Conservation (phyloP, 352 stramenopile genomes). For the Achlya hypogyna region DNA sequence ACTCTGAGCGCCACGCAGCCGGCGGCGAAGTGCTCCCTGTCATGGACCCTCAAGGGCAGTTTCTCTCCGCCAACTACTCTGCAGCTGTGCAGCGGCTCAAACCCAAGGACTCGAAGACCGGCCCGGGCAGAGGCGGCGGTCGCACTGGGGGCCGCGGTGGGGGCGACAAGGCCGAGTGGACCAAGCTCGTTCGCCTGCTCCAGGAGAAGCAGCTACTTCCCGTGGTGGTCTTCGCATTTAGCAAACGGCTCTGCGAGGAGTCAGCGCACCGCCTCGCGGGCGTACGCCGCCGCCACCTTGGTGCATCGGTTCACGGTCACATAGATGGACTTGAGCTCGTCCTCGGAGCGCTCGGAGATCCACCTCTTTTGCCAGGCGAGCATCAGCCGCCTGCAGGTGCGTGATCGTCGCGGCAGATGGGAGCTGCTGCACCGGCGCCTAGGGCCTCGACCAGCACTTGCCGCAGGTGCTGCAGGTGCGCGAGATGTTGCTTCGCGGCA, state of each 20-base stretch:
- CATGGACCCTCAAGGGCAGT: neutral
- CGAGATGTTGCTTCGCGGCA: conserved; percentile 94
- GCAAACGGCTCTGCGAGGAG: conserved; percentile 76
- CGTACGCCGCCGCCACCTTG: neutral
- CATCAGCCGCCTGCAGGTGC: conserved; percentile 54
- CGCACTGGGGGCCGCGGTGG: neutral
- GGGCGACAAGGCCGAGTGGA: conserved; percentile 79
- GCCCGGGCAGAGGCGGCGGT: neutral
- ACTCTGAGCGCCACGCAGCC: neutral
- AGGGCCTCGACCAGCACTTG: conserved; percentile 29
- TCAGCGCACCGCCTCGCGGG: conserved; percentile 35
- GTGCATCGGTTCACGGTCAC: conserved; percentile 25
- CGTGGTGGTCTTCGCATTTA: conserved; percentile 92
- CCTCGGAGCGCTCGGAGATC: conserved; percentile 72
- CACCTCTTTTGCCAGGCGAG: conserved; percentile 70
- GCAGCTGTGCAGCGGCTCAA: conserved; percentile 46
- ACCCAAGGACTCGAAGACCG: conserved; percentile 15
- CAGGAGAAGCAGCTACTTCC: conserved; percentile 90
- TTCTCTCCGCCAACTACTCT: conserved; percentile 24
- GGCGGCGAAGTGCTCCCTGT: conserved; percentile 12
- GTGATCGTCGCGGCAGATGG: neutral
- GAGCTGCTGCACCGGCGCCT: neutral
- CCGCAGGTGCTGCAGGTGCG: conserved; percentile 63
- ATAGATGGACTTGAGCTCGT: conserved; percentile 64
- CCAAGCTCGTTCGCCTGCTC: conserved; percentile 76